phyloP scores from a whole-genome alignment of 768 basidiomycete species.

The Mrakia gelida region DNA sequence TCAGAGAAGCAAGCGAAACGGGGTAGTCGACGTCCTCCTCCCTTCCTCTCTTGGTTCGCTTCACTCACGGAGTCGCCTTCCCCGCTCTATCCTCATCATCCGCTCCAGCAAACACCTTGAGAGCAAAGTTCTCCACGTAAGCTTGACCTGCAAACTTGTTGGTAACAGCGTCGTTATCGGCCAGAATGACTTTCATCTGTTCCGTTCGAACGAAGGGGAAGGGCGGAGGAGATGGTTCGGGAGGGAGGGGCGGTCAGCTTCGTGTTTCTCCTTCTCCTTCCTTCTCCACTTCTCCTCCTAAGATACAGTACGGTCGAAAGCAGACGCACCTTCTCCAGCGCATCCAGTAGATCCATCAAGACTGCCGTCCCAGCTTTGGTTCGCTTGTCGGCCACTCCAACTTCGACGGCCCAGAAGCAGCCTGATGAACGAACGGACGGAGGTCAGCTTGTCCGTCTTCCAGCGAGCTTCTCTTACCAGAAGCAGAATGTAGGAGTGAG shows the following conservation, averaged over 20 bases:
- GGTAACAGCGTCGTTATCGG: slow-evolving; percentile 71
- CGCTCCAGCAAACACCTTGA: slow-evolving; percentile 78
- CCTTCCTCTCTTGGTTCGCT: neutral
- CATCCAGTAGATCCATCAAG: slow-evolving; percentile 66
- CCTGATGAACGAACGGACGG: slow-evolving; percentile 50
- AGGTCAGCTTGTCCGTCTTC: neutral
- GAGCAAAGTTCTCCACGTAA: slow-evolving; percentile 91
- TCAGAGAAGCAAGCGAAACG: neutral
- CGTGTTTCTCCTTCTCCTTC: neutral
- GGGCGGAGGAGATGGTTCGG: slow-evolving; percentile 3
- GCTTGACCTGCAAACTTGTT: slow-evolving; percentile 76
- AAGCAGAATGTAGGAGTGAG: neutral
- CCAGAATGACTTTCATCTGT: slow-evolving; percentile 69
- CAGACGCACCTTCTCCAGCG: slow-evolving; percentile 59
- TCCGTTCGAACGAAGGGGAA: neutral
- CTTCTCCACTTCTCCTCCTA: neutral
- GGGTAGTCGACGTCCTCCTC: neutral
- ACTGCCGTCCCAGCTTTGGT: slow-evolving; percentile 67
- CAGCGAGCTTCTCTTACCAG: neutral
- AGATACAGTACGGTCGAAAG: neutral
- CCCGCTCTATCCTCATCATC: slow-evolving; percentile 87
- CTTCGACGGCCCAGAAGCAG: slow-evolving; percentile 85
- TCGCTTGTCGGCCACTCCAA: slow-evolving; percentile 63
- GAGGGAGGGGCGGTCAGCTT: neutral
- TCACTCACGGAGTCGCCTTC: slow-evolving; percentile 63